Evolutionary conservation across 441 rosid species (phyloP).

Genomic region (Corymbia citriodora): DNA sequence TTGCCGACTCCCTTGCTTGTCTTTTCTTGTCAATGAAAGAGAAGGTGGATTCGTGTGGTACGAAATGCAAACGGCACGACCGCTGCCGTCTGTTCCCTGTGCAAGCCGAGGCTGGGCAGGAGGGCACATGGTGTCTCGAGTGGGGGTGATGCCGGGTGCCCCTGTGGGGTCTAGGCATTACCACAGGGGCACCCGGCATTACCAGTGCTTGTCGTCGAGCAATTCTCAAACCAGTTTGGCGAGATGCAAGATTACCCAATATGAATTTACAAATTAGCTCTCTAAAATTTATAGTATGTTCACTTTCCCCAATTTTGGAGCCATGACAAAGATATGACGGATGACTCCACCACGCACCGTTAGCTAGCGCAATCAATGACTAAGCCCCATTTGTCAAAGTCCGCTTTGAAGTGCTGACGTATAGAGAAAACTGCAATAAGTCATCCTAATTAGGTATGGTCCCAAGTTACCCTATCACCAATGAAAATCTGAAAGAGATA

Average conservation of each 20-base stretch:
- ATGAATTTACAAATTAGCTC: not conserved
- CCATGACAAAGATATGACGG: not conserved
- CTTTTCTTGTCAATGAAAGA: no score
- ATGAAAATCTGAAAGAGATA: no score
- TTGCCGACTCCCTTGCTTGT: no score
- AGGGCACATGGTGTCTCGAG: not conserved
- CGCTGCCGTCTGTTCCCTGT: no score
- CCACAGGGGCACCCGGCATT: no score
- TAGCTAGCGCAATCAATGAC: not conserved
- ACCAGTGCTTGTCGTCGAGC: not conserved
- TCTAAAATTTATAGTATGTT: accelerated
- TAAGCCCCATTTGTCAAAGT: not conserved
- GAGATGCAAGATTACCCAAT: not conserved
- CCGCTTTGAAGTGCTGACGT: not conserved
- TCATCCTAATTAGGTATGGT: not conserved
- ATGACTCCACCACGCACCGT: not conserved
- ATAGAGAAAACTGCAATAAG: not conserved
- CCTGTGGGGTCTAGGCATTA: not conserved
- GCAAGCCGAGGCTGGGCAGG: not conserved
- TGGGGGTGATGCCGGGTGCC: not conserved
- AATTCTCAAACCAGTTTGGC: no score
- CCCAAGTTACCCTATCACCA: accelerated
- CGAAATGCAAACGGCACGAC: not conserved
- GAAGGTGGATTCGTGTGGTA: no score
- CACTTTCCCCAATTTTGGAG: not conserved